Evolutionary conservation across 805 yeast species (phyloP), one percentile per base, ranked within the genome.

Genomic region (Myxozyma sirexii): DNA sequence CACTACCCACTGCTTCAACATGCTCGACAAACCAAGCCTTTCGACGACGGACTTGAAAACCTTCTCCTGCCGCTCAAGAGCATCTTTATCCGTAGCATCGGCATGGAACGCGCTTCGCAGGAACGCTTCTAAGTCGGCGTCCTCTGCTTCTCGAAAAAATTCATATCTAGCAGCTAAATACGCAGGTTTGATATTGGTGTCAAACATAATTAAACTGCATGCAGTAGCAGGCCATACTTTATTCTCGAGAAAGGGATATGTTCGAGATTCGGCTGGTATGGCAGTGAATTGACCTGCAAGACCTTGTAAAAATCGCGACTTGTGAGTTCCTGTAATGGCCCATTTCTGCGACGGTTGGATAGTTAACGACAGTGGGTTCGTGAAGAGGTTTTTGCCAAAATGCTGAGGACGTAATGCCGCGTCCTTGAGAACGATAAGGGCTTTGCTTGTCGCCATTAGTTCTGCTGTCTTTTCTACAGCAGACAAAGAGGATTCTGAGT

Each of bases 81-180:
- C 44, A 67, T 77, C 54, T 70, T 75, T 77, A 65, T 71, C 79
- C 55, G 37, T 75, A 72, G 41, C 75, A 74, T 70, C 83, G 79
- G 17, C 84, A 80, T 67, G 81, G 74, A 53, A 71, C 12, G 69
- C 49, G 29, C 84, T 81, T 21, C 56, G 29, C 17, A 88, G 80
- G 59, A 86, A 84, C 56, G 83, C 75, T 21, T 78, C 79, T 17
- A 91, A 82, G 12, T 87, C 83, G 64, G 83, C 85, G 71, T 93
- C 97, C 64, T 87, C 85, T 60, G 83, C 90, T 63, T 93, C 97
- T 61, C 92, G 87, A 71, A 83, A 89, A 56, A 83, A 84, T 74
- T 93, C 99, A 70, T 90, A 93, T 54, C 99, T 74, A 0, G 98
- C 97, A 53, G 96, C 85, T 37, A 93, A 68, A 76, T 92, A 96